phyloP scores from a whole-genome alignment of 306 rosid genomes.

The Luffa acutangula region DNA sequence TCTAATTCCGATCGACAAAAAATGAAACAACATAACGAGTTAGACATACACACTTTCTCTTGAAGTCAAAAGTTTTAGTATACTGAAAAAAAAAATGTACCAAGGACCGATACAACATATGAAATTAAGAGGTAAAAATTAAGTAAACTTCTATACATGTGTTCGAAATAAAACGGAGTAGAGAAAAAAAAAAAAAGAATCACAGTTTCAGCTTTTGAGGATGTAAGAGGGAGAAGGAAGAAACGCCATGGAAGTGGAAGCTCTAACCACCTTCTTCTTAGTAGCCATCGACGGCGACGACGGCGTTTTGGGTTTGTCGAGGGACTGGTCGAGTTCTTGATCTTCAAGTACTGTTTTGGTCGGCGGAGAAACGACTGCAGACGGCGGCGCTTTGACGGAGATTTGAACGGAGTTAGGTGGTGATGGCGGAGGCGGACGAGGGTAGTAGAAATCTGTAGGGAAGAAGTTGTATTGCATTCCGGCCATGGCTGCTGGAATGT shows the following conservation, averaged over 20 bases:
- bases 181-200: too few species aligned
- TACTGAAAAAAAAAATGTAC: too few species aligned
- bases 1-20: too few species aligned
- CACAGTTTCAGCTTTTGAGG: background rate
- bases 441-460: background rate
- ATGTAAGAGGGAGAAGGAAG: background rate
- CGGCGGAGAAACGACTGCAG: background rate
- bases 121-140: too few species aligned
- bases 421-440: background rate
- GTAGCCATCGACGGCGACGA: background rate
- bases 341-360: background rate
- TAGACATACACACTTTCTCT: too few species aligned
- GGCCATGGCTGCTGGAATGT: background rate
- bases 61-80: too few species aligned
- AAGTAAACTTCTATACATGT: too few species aligned
- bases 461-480: background rate
- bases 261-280: background rate
- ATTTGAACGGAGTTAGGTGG: background rate
- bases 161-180: too few species aligned
- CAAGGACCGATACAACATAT: too few species aligned
- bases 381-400: too few species aligned
- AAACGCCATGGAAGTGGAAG: background rate
- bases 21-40: too few species aligned
- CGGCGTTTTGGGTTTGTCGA: background rate
- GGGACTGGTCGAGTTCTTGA: background rate